A percentile compares a stretch with the other conserved stretches of the same genome.
Evolutionary conservation across 2,329 filamentous ascomycete species (phyloP).

Genomic region (Dactylellina leptospora): DNA sequence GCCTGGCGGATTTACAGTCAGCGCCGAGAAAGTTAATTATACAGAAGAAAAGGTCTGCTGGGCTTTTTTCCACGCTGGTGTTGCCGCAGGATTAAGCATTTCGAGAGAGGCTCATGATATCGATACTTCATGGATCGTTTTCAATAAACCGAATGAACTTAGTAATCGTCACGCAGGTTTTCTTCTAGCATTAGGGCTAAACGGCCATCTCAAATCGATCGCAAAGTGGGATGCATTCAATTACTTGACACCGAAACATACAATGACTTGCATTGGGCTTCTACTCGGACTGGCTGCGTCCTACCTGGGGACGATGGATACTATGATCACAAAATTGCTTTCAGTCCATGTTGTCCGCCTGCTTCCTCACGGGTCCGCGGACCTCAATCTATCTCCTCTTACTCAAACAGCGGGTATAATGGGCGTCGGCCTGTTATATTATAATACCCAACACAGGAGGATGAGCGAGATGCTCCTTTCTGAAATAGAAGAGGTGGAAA

Average conservation of each 20-base stretch:
- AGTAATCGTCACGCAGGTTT: slow-evolving; percentile 98
- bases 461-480: slow-evolving; percentile 99
- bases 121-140: slow-evolving; percentile 98
- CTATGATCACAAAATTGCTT: slow-evolving; percentile 86
- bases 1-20: slow-evolving; percentile 88
- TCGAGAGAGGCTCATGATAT: slow-evolving; percentile 90
- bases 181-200: slow-evolving; percentile 85
- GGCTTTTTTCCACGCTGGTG: slow-evolving; percentile 98
- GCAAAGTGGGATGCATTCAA: slow-evolving; percentile 99
- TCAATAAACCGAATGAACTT: slow-evolving; percentile 92
- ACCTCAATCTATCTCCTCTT: slow-evolving; percentile 88
- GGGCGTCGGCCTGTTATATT: slow-evolving; percentile 94
- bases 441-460: slow-evolving; percentile 91
- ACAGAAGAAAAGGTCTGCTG: slow-evolving; percentile 97
- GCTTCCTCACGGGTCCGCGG: slow-evolving; percentile 88
- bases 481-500: slow-evolving; percentile 87
- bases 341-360: slow-evolving; percentile 97
- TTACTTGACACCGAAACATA: slow-evolving; percentile 98
- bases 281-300: slow-evolving; percentile 90
- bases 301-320: slow-evolving; percentile 97
- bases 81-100: slow-evolving; percentile 89
- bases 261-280: slow-evolving; percentile 98
- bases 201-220: slow-evolving; percentile 90
- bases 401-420: slow-evolving; percentile 97
- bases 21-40: slow-evolving; percentile 86